Evolutionary conservation across 139 green algal genomes (phyloP).

Genomic region (Coelastrella sp.): DNA sequence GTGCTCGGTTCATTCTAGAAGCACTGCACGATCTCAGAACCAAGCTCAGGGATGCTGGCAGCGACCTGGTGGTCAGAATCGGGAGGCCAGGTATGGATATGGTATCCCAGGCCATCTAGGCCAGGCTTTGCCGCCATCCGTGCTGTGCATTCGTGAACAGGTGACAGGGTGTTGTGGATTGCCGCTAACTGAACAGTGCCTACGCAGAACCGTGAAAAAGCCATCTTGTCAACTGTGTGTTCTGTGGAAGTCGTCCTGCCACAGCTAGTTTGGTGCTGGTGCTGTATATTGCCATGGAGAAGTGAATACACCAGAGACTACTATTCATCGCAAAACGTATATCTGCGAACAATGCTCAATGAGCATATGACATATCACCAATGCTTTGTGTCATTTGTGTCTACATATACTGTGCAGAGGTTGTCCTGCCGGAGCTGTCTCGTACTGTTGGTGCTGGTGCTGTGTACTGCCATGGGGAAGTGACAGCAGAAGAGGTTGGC

Average conservation of each 20-base stretch:
- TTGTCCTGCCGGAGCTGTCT: conserved; percentile 60
- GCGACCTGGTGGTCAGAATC: conserved; percentile 72
- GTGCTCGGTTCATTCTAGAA: conserved; percentile 69
- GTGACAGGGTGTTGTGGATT: too few relatives aligned
- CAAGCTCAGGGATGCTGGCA: conserved; percentile 58
- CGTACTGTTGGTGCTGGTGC: conserved; percentile 56
- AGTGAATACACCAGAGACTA: conserved; percentile 82
- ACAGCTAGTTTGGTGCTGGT: conserved; percentile 61
- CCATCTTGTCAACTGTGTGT: too few relatives aligned
- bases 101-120: too few relatives aligned
- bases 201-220: too few relatives aligned
- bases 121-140: too few relatives aligned
- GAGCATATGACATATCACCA: too few relatives aligned
- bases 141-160: background rate
- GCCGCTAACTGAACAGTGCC: too few relatives aligned
- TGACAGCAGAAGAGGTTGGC: conserved; percentile 76
- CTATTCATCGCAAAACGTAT: too few relatives aligned
- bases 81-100: conserved; percentile 65
- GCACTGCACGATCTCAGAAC: conserved; percentile 68
- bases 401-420: conserved; percentile 51
- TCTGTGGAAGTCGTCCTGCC: conserved; percentile 72
- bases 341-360: too few relatives aligned
- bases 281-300: conserved; percentile 80
- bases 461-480: conserved; percentile 83
- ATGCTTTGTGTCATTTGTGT: background rate